Base-by-base conservation (phyloP, 768 basidiomycete genomes). In the Panus rudis region DNA sequence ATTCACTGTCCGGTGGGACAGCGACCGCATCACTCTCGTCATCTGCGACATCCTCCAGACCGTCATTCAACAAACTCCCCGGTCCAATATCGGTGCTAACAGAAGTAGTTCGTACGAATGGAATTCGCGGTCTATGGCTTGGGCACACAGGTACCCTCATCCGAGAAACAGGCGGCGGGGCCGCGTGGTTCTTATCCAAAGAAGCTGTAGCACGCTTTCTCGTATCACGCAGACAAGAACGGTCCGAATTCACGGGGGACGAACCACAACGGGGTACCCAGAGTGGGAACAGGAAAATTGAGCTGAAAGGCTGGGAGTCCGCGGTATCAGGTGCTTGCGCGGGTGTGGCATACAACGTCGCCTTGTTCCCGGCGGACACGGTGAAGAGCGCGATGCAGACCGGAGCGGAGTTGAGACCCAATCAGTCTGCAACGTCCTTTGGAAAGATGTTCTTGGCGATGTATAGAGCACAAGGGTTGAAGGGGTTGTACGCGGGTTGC, bases 301-400 rank as follows among this genome's bases (percentile, higher is more conserved):
- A 53, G 34, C 51, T 55, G 37, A 48, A 43, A 12, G 70, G 83
- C 2, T 85, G 79, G 79, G 88, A 97, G 60, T 82, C 87, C 2
- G 91, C 90, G n/a, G 43, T 85, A 0, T 75, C 86, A 1, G 93
- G 93, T 16, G 93, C 91, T 4, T 73, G 78, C 43, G 90, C 93
- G 2, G 93, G 93, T 8, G 81, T 84, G 4, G 71, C 76, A 35
- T 94, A 88, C 65, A 92, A 88, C 50, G 65, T 93, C 54, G 73
- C 88, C n/a, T 70, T 94, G 41, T 97, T 93, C 71, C 94, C 94
- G 0, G 92, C 92, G 4, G 94, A 98, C 64, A 87, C 88, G 22
- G 75, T 97, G 54, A 98, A 98, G 72, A 88, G 84, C 49, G 76
- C 90, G 45, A 88, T 98, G 59, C 94, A 97, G 70, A 98, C 94